phyloP scores from a whole-genome alignment of 2,329 filamentous ascomycete species.

The Aureobasidium vineae region DNA sequence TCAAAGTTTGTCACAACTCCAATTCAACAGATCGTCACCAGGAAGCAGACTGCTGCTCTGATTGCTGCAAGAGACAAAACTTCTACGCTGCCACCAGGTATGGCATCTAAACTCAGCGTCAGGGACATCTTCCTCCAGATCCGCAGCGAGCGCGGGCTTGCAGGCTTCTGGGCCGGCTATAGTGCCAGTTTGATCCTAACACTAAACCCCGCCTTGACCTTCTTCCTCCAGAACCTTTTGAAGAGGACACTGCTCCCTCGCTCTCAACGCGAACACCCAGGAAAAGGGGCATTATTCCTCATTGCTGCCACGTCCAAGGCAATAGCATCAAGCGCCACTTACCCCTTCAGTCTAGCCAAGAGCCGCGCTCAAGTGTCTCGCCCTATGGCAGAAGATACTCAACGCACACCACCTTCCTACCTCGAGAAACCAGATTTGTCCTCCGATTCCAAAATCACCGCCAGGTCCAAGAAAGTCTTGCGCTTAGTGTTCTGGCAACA shows the following conservation, averaged over 20 bases:
- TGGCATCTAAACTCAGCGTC: slow-evolving; percentile 40
- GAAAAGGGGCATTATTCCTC: slow-evolving; percentile 58
- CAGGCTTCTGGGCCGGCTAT: slow-evolving; percentile 85
- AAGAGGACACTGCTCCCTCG: slow-evolving; percentile 59
- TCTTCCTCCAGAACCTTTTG: slow-evolving; percentile 73
- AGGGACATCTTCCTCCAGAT: slow-evolving; percentile 64
- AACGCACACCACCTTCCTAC: slow-evolving; percentile 3
- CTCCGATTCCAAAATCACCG: slow-evolving; percentile 15
- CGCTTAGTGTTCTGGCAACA: slow-evolving; percentile 31
- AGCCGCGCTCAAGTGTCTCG: slow-evolving; percentile 66
- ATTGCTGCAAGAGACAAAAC: slow-evolving; percentile 43
- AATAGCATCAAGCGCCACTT: slow-evolving; percentile 71
- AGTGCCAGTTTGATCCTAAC: slow-evolving; percentile 76
- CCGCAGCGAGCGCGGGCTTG: slow-evolving; percentile 64
- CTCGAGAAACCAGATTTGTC: slow-evolving; percentile 22
- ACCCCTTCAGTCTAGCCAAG: slow-evolving; percentile 85
- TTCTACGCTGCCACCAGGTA: slow-evolving; percentile 32
- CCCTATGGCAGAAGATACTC: slow-evolving; percentile 7
- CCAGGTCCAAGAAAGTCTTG: slow-evolving; percentile 24
- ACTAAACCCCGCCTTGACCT: slow-evolving; percentile 82
- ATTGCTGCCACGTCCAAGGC: slow-evolving; percentile 77
- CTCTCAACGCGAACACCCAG: slow-evolving; percentile 53
- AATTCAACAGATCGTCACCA: slow-evolving; percentile 75
- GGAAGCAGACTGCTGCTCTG: slow-evolving; percentile 70
- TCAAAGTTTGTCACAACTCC: slow-evolving; percentile 76